These are phyloP conservation scores for Tylopilus plumbeoviolaceoides DNA, from an alignment of 768 basidiomycete species.

Conservation along the genomic window DNA sequence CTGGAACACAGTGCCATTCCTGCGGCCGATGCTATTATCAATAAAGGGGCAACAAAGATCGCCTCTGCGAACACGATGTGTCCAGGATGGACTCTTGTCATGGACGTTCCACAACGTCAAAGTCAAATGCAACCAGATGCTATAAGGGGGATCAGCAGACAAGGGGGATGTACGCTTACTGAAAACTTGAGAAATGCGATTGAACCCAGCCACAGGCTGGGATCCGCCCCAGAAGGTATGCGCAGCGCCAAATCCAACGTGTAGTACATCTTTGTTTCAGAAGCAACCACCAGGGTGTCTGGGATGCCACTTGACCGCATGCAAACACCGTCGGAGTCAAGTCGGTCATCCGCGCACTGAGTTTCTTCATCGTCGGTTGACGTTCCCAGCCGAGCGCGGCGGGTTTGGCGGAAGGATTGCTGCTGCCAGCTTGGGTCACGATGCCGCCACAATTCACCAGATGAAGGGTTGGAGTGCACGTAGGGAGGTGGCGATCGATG, in stretches of 20 bases:
- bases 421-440: no score
- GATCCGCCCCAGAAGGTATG: constrained; percentile 60
- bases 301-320: constrained; percentile 87
- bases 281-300: constrained; percentile 83
- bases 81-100: constrained; percentile 71
- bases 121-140: constrained; percentile 82
- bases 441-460: no score
- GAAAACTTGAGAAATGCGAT: constrained; percentile 65
- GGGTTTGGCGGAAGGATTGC: no score
- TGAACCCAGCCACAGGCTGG: constrained; percentile 63
- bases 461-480: no score
- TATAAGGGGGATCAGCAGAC: constrained; percentile 25
- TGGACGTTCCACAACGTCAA: constrained; percentile 80
- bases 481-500: no score
- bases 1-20: constrained; percentile 82
- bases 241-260: constrained; percentile 70
- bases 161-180: constrained; percentile 40
- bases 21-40: constrained; percentile 83
- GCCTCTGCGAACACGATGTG: constrained; percentile 73
- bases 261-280: constrained; percentile 68
- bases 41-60: constrained; percentile 83
- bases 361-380: no score
- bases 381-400: no score
- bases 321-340: no score
- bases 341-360: no score